Evolutionary conservation across 2,329 filamentous ascomycete species (phyloP).

Genomic region (Aspergillus fijiensis): DNA sequence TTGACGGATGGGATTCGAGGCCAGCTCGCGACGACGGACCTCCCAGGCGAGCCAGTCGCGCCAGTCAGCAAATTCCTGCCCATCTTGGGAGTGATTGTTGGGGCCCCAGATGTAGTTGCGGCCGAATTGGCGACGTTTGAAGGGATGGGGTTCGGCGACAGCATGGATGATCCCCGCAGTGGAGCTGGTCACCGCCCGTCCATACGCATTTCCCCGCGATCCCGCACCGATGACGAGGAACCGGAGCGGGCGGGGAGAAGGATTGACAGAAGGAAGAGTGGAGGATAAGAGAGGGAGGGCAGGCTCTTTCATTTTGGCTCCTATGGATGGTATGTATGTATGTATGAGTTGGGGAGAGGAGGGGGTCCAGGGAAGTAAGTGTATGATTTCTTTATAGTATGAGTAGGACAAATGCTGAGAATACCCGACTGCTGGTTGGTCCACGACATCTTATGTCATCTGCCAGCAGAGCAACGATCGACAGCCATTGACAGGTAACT

Average conservation of each 20-base stretch:
- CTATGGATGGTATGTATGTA: background rate
- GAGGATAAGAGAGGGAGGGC: conserved; percentile 6
- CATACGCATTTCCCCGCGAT: conserved; percentile 74
- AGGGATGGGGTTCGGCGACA: conserved; percentile 76
- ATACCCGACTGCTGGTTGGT: conserved; percentile 3
- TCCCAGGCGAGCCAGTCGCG: conserved; percentile 74
- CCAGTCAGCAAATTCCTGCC: conserved; percentile 74
- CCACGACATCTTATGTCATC: background rate
- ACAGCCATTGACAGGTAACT: too few relatives aligned
- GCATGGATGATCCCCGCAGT: conserved; percentile 70
- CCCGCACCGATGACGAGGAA: conserved; percentile 82
- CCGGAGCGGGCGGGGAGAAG: conserved; percentile 46
- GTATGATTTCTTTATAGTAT: background rate
- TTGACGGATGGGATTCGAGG: conserved; percentile 20
- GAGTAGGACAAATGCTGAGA: background rate
- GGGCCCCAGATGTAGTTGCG: conserved; percentile 70
- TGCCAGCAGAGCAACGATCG: background rate
- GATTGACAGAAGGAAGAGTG: background rate
- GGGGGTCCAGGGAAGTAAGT: background rate
- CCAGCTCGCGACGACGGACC: conserved; percentile 53
- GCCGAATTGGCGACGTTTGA: conserved; percentile 72
- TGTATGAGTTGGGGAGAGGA: background rate
- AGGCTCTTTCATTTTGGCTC: conserved; percentile 24
- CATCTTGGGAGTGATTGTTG: conserved; percentile 48
- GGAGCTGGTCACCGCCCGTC: conserved; percentile 62